Base-by-base conservation (phyloP, 139 green algal species). In the Chlamydomonas sphaeroides region DNA sequence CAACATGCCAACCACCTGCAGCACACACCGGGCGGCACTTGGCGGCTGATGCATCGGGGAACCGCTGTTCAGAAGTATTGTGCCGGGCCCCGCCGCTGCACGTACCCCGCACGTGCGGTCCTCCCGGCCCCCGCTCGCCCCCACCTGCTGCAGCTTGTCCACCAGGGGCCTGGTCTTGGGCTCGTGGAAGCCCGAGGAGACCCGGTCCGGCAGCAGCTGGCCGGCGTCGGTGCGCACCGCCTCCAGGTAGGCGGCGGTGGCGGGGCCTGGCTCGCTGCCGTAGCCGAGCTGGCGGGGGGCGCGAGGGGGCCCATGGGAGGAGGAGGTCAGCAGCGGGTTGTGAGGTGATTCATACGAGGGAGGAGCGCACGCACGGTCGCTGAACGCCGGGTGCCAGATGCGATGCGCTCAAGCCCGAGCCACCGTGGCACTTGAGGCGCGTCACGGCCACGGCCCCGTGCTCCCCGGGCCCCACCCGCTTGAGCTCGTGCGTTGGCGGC, bases 101-200 rank as follows among this genome's bases (percentile, higher is more conserved):
- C 41, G 30, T n/a, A 6, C 26, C 17, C 6, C 5, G 28, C 45
- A n/a, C n/a, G n/a, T n/a, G n/a, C n/a, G n/a, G n/a, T n/a, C n/a
- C 51, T 20, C 35, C 70, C 49, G 17, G 10, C 72, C 53, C 33
- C 10, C n/a, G 45, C 28, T 8, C 25, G 33, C 28, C n/a, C 67
- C n/a, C 51, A 88, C 84, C 84, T 88, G 84, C 53, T 51, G 53
- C 59, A 89, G 39, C 69, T 89, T 89, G 20, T 83, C 65, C 33
- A 25, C 68, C 49, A 89, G 62, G 2, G 71, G 85, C 32, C 85
- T 36, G 6, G 62, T 89, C 74, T 85, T 86, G 30, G 71, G 71
- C 4, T 71, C 67, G 26, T 42, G 30, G 28, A 80, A 42, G 26
- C 59, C n/a, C 5, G 76, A 67, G 42, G 32, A 68, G 41, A 41